Evolutionary conservation across 1,139 yeast species (phyloP).

Genomic region (Citeromyces hawaiiensis): DNA sequence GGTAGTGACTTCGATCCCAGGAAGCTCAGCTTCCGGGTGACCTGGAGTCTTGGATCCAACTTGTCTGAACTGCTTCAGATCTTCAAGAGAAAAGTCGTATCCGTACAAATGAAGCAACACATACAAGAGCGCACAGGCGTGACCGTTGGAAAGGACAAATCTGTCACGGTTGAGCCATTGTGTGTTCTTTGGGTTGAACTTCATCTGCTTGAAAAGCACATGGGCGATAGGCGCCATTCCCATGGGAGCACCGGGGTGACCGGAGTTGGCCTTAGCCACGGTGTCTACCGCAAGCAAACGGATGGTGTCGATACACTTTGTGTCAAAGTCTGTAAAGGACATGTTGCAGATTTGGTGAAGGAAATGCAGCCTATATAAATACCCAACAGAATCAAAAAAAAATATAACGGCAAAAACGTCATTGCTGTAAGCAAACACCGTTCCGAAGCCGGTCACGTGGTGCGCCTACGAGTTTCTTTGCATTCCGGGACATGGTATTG

Average conservation of each 20-base stretch:
- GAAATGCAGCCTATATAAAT: neutral
- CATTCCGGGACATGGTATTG: neutral
- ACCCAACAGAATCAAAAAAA: neutral
- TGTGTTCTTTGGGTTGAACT: conserved; percentile 83
- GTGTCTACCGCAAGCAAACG: conserved; percentile 81
- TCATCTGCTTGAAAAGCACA: conserved; percentile 65
- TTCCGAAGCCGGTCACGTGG: conserved; percentile 1
- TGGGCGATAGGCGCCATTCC: conserved; percentile 91
- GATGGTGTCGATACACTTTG: conserved; percentile 74
- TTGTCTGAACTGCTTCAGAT: conserved; percentile 86
- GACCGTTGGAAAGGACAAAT: conserved; percentile 93
- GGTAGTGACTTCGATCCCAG: conserved; percentile 95
- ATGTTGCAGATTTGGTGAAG: neutral
- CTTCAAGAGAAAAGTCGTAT: conserved; percentile 70
- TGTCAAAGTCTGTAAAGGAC: conserved; percentile 37
- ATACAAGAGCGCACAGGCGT: conserved; percentile 88
- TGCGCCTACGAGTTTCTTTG: neutral
- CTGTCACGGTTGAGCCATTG: conserved; percentile 92
- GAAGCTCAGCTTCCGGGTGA: conserved; percentile 82
- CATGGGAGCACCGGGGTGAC: conserved; percentile 99
- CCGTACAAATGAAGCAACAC: conserved; percentile 80
- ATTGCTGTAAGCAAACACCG: conserved; percentile 1
- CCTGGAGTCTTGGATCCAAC: conserved; percentile 90
- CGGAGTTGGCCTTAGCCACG: conserved; percentile 83
- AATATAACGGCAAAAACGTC: conserved; percentile 1